These are phyloP conservation scores for Aspergillus ochraceoroseus DNA, from an alignment of 2,329 filamentous ascomycete species.

Conservation along the genomic window DNA sequence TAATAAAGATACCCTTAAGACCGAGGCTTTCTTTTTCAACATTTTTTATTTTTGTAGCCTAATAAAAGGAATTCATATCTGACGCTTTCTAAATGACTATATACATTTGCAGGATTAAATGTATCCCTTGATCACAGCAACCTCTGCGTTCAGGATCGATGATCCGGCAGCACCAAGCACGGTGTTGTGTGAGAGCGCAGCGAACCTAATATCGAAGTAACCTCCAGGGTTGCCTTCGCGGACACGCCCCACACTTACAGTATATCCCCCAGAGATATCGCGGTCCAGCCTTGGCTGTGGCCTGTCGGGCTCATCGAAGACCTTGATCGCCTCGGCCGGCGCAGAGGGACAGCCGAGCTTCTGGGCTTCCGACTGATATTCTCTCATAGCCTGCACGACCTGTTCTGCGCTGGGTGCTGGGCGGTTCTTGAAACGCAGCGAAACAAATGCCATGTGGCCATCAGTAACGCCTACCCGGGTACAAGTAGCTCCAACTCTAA, in stretches of 20 bases:
- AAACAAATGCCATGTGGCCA: slow-evolving; percentile 93
- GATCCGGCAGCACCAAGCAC: slow-evolving; percentile 95
- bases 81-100: slow-evolving; percentile 17
- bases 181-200: slow-evolving; percentile 84
- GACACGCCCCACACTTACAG: slow-evolving; percentile 82
- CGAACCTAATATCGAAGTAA: slow-evolving; percentile 93
- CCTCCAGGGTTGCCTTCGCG: slow-evolving; percentile 73
- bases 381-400: slow-evolving; percentile 71
- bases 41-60: slow-evolving; percentile 1
- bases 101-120: slow-evolving; percentile 37
- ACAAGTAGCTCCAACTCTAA: slow-evolving; percentile 80
- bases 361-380: slow-evolving; percentile 78
- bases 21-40: no score
- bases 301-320: slow-evolving; percentile 83
- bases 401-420: slow-evolving; percentile 69
- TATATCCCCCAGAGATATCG: slow-evolving; percentile 78
- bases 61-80: slow-evolving; percentile 14
- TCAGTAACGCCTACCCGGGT: slow-evolving; percentile 93
- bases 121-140: slow-evolving; percentile 82
- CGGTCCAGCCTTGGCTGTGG: slow-evolving; percentile 89
- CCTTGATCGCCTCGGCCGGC: slow-evolving; percentile 71
- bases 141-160: slow-evolving; percentile 90
- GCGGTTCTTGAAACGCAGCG: slow-evolving; percentile 70
- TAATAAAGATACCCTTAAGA: no score
- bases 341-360: slow-evolving; percentile 81